Evolutionary conservation across 202 grass and related monocot species (phyloP).

Genomic region (Bolboschoenoplectus hybrid): DNA sequence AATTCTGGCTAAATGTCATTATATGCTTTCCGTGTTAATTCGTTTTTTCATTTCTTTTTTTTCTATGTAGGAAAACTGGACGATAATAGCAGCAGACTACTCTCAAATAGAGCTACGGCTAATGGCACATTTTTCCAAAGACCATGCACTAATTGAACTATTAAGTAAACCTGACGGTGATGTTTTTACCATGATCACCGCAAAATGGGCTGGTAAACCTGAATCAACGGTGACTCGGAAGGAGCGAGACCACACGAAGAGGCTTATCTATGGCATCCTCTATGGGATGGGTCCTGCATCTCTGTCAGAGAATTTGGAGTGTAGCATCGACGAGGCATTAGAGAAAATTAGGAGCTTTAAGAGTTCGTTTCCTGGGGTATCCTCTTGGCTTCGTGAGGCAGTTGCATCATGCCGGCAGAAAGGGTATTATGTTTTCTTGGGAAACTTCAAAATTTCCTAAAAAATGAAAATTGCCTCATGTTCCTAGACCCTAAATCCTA

Average conservation of each 20-base stretch:
- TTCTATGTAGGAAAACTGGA: conserved; percentile 71
- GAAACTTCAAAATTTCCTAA: background rate
- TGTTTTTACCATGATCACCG: conserved; percentile 86
- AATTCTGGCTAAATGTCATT: background rate
- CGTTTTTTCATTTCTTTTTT: conserved; percentile 26
- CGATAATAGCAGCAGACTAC: conserved; percentile 86
- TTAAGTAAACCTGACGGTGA: conserved; percentile 85
- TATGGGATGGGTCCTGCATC: conserved; percentile 93
- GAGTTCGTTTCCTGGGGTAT: conserved; percentile 72
- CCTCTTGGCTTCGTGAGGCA: conserved; percentile 79
- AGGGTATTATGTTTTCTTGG: conserved; percentile 62
- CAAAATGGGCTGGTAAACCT: conserved; percentile 76
- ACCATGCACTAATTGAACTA: conserved; percentile 72
- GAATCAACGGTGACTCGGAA: conserved; percentile 63
- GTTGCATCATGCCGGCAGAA: conserved; percentile 73
- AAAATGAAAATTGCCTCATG: background rate
- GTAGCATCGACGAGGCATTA: conserved; percentile 69
- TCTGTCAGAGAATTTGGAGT: conserved; percentile 85
- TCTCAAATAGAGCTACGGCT: conserved; percentile 88
- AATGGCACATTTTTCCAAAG: conserved; percentile 97
- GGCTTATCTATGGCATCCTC: conserved; percentile 87
- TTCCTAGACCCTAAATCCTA: background rate
- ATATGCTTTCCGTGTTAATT: conserved; percentile 9
- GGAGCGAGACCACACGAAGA: conserved; percentile 81
- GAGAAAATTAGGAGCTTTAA: conserved; percentile 89